These are phyloP conservation scores for Eucalyptus virginea DNA, from an alignment of 345 rosid genomes.

Conservation along the genomic window DNA sequence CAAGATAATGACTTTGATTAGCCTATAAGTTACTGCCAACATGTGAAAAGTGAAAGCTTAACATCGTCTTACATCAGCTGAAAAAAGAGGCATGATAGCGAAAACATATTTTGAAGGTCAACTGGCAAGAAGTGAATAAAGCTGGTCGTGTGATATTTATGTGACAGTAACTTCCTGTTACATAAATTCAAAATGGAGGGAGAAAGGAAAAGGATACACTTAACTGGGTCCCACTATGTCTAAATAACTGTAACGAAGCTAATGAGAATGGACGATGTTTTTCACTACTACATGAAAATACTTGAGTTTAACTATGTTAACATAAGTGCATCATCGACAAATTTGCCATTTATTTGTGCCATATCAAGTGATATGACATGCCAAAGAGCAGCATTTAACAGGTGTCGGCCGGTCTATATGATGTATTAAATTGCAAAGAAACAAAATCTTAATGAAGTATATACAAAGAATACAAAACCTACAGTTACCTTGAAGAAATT, in stretches of 20 bases:
- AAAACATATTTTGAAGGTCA: neutral
- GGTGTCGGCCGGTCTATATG: neutral
- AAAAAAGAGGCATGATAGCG: neutral
- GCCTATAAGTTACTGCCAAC: neutral
- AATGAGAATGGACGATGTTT: neutral
- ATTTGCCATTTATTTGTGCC: neutral
- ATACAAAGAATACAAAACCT: neutral
- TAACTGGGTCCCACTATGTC: neutral
- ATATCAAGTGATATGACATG: neutral
- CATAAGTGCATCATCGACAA: neutral
- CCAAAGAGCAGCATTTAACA: neutral
- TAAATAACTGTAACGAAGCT: neutral
- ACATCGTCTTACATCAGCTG: neutral
- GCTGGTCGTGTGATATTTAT: neutral
- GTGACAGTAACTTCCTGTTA: neutral
- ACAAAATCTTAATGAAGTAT: neutral
- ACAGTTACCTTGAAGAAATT: constrained; percentile 46
- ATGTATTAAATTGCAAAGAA: neutral
- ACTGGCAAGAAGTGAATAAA: neutral
- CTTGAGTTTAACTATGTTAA: neutral
- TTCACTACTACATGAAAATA: neutral
- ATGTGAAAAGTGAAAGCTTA: neutral
- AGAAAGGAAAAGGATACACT: neutral
- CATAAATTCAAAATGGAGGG: neutral
- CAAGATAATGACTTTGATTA: neutral